phyloP scores from a whole-genome alignment of 805 yeast genomes.

The Barnettozyma pratensis region DNA sequence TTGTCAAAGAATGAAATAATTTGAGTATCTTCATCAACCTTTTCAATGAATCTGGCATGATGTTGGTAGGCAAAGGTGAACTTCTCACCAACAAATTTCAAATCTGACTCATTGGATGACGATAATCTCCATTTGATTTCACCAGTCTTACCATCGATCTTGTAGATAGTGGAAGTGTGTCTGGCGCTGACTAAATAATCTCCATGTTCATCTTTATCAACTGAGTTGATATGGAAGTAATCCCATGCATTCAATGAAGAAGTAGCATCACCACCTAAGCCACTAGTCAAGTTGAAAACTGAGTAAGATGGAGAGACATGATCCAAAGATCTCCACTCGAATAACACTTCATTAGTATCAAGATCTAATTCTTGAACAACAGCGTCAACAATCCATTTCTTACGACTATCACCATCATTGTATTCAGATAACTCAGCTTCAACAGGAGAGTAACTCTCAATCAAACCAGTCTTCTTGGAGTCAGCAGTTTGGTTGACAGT shows the following conservation, averaged over 20 bases:
- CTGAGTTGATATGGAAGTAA: constrained; percentile 35
- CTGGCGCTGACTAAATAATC: constrained; percentile 33
- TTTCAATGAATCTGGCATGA: constrained; percentile 27
- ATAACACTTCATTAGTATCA: constrained; percentile 31
- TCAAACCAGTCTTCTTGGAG: constrained; percentile 26
- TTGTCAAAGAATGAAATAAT: constrained; percentile 33
- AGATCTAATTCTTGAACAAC: constrained; percentile 32
- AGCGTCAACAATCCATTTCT: constrained; percentile 33
- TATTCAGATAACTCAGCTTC: constrained; percentile 26
- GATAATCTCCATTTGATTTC: constrained; percentile 31
- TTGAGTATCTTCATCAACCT: constrained; percentile 16
- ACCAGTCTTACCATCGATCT: constrained; percentile 32
- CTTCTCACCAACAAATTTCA: constrained; percentile 8
- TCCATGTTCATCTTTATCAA: constrained; percentile 32
- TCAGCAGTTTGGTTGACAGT: constrained; percentile 16
- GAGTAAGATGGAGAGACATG: constrained; percentile 31
- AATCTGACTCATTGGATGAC: constrained; percentile 25
- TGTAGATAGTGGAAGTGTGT: constrained; percentile 31
- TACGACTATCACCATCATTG: constrained; percentile 23
- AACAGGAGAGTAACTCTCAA: constrained; percentile 31
- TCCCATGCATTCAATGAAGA: constrained; percentile 31
- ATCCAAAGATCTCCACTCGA: constrained; percentile 25
- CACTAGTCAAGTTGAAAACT: constrained; percentile 27
- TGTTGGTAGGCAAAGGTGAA: constrained; percentile 32
- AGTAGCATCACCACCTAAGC: constrained; percentile 31